Evolutionary conservation across 2,329 filamentous ascomycete species (phyloP).

Genomic region (Atkinsonella hypoxylon): DNA sequence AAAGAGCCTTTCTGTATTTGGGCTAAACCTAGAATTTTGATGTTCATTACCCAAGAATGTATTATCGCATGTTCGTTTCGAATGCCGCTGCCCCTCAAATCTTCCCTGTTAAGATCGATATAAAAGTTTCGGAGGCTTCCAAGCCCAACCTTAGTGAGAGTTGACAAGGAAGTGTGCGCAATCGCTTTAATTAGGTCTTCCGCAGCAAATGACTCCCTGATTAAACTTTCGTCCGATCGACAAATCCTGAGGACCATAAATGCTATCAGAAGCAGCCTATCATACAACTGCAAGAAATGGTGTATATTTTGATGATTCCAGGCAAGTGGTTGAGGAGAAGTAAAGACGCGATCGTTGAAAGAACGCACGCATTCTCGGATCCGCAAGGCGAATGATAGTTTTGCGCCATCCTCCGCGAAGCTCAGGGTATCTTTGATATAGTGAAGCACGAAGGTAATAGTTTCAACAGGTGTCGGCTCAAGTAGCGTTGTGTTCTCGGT

Average conservation of each 20-base stretch:
- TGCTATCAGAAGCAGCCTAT: conserved; percentile 21
- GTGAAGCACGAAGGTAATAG: conserved; percentile 33
- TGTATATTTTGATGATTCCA: conserved; percentile 2
- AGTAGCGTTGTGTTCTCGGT: background rate
- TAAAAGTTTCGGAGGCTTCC: conserved; percentile 34
- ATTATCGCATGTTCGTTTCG: conserved; percentile 30
- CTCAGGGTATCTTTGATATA: conserved; percentile 34
- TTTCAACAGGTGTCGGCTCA: conserved; percentile 14
- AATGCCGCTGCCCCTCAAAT: conserved; percentile 39
- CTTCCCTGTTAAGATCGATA: conserved; percentile 30
- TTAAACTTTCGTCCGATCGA: conserved; percentile 19
- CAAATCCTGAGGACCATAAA: conserved; percentile 31
- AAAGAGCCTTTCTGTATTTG: conserved; percentile 42
- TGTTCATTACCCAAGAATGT: conserved; percentile 47
- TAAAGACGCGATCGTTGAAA: conserved; percentile 24
- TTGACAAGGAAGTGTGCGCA: conserved; percentile 24
- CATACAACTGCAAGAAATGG: conserved; percentile 15
- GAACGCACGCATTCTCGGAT: conserved; percentile 29
- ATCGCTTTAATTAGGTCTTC: conserved; percentile 37
- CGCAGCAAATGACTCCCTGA: conserved; percentile 27
- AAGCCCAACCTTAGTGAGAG: conserved; percentile 31
- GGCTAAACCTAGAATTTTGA: conserved; percentile 39
- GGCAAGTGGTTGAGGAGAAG: conserved; percentile 6
- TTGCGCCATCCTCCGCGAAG: conserved; percentile 22
- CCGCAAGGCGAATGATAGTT: conserved; percentile 31